Evolutionary conservation across 169 alveolate species (phyloP), one percentile per base, ranked within the genome.

Genomic region (Plasmodium cynomolgi): DNA sequence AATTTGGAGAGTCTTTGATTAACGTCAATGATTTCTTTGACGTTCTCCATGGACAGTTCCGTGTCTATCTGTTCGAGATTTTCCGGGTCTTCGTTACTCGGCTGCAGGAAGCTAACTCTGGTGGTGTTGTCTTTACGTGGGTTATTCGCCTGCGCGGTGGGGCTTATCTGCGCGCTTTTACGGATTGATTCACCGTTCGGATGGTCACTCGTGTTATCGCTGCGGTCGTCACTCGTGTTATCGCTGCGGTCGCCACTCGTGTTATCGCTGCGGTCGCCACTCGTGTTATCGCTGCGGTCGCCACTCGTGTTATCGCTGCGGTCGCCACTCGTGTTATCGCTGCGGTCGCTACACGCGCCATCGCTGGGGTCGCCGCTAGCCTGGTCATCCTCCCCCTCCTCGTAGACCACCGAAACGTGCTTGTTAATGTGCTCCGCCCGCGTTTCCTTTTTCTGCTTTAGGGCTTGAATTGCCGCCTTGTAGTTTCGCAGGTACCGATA

Each of bases 361-460:
- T 83, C 58, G 23, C n/a, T 34, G 20, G 33, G 31, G 41, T 29
- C 9, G 0, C 17, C 41, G 29, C 29, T 29, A 13, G 7, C 39
- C 71, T 33, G 44, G 8, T 62, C 74, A 7, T 54, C 37, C 7
- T 39, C 56, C 1, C 82, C 83, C 54, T 81, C 91, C 73, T 90
- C 94, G 74, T 90, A 44, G 29, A 90, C 94, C 37, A 90, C 31
- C 7, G 88, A 79, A 3, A 90, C 94, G 56, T 90, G 85, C 17
- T 90, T 80, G 62, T 90, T 90, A 80, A 90, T 90, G 41, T 80
- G 81, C 54, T 90, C 81, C 1, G 94, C 56, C 9, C 83, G 81
- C 31, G 29, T 31, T 71, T 90, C 37, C 39, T 54, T 90, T 62
- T 62, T 73, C 31, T 80, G 73, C 37, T 90, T 90, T 80, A 80